Evolutionary conservation across 2,329 filamentous ascomycete species (phyloP).

Genomic region (Colletotrichum agaves): DNA sequence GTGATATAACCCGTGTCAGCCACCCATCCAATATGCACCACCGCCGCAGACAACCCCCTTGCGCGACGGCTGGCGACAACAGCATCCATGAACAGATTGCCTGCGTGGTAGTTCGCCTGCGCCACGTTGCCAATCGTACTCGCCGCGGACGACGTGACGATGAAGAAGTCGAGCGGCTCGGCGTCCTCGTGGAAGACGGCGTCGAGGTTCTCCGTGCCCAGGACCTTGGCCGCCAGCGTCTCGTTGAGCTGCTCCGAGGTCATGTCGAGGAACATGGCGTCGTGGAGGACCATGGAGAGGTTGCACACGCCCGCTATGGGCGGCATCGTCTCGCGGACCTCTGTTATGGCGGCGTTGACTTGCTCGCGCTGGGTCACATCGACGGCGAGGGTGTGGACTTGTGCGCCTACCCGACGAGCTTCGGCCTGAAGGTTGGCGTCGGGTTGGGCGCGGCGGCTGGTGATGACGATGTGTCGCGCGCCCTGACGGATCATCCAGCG

Average conservation of each 20-base stretch:
- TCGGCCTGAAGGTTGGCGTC: neutral
- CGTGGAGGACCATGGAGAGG: slow-evolving; percentile 56
- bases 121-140: slow-evolving; percentile 43
- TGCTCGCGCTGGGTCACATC: neutral
- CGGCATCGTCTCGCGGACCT: slow-evolving; percentile 37
- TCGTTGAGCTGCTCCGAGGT: slow-evolving; percentile 39
- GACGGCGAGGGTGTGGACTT: neutral
- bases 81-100: slow-evolving; percentile 53
- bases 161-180: slow-evolving; percentile 48
- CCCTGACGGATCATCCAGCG: slow-evolving; percentile 1
- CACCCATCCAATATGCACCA: slow-evolving; percentile 51
- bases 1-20: slow-evolving; percentile 54
- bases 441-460: neutral
- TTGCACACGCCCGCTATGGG: slow-evolving; percentile 54
- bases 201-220: slow-evolving; percentile 3
- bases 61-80: slow-evolving; percentile 48
- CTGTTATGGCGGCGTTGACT: neutral
- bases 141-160: slow-evolving; percentile 47
- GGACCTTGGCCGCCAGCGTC: neutral
- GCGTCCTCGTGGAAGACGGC: neutral
- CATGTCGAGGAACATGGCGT: slow-evolving; percentile 47
- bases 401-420: no score
- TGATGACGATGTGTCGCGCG: neutral
- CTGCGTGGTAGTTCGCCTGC: slow-evolving; percentile 58
- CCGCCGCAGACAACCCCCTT: slow-evolving; percentile 50